Base-by-base conservation (phyloP, 345 rosid species). In the Barbarea vulgaris region DNA sequence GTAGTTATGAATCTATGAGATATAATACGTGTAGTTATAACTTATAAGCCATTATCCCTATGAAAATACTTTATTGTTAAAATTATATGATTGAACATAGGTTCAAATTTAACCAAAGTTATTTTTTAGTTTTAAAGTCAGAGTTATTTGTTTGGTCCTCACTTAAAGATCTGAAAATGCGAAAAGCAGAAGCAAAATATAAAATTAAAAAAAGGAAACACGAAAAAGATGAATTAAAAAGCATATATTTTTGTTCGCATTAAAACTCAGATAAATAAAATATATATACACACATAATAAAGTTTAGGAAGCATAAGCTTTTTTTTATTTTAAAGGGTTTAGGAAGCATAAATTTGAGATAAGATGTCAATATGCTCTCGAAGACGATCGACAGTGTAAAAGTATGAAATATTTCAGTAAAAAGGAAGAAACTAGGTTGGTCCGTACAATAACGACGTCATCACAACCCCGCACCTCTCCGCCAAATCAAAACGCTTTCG, bases 381-480 rank as follows among this genome's bases (percentile, higher is more conserved):
- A 30, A 69, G 19, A 28, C 46, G 14, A 58, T 47, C 8, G 18
- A 70, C 34, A 9, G n/a, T 59, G 8, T 56, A 4, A 33, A 57
- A 55, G 11, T 33, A 59, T 31, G 37, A 14, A 59, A 31, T 4
- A 58, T 46, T 12, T 69, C 27, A 39, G 11, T 17, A 13, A 4
- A 39, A 14, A 18, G 17, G 17, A 69, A 30, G 15, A 70, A 42
- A 21, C 6, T 64, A 53, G 34, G 67, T n/a, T 31, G 27, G 60
- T 74, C 73, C 73, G 73, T 75, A 67, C 73, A 67, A 67, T 19
- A 39, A 27, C 53, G 73, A 75, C 73, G 73, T 75, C 67, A 67
- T 67, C 78, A 56, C 18, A 66, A 56, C 37, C 50, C 58, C 67
- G 67, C 28, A 36, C 36, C n/a, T 34, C 70, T 47, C 47, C 55